Evolutionary conservation across 2,329 filamentous ascomycete genomes (phyloP).

Genomic region (Penicillium capsulatum): DNA sequence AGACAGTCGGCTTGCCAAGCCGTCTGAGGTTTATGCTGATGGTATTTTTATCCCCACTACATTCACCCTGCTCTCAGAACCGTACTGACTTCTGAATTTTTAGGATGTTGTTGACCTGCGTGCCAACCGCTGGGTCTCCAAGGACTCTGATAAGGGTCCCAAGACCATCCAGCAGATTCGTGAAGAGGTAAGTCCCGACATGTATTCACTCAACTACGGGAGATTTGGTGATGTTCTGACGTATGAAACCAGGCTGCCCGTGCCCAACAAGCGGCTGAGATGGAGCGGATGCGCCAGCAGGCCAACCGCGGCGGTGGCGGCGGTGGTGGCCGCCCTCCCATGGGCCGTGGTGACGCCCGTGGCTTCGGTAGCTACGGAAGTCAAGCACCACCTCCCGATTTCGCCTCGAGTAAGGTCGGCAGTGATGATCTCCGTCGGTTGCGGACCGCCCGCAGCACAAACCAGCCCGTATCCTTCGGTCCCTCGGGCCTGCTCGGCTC

Average conservation of each 20-base stretch:
- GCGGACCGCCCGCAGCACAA: constrained; percentile 57
- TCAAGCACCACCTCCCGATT: constrained; percentile 66
- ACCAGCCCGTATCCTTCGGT: constrained; percentile 64
- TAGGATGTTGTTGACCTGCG: constrained; percentile 82
- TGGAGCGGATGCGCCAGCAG: constrained; percentile 52
- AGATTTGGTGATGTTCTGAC: constrained; percentile 11
- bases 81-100: constrained; percentile 10
- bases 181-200: constrained; percentile 65
- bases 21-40: constrained; percentile 95
- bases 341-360: constrained; percentile 82
- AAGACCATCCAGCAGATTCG: constrained; percentile 95
- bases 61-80: background rate
- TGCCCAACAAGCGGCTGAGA: constrained; percentile 76
- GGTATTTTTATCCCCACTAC: constrained; percentile 38
- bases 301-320: constrained; percentile 58
- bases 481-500: constrained; percentile 82
- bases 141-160: constrained; percentile 87
- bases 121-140: constrained; percentile 71
- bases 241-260: constrained; percentile 54
- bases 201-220: too few relatives aligned
- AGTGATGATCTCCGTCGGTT: constrained; percentile 89
- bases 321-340: constrained; percentile 63
- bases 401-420: constrained; percentile 73
- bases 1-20: constrained; percentile 75
- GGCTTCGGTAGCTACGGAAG: constrained; percentile 61